phyloP scores from a whole-genome alignment of 2,329 filamentous ascomycete genomes.

The Fonsecaea monophora region DNA sequence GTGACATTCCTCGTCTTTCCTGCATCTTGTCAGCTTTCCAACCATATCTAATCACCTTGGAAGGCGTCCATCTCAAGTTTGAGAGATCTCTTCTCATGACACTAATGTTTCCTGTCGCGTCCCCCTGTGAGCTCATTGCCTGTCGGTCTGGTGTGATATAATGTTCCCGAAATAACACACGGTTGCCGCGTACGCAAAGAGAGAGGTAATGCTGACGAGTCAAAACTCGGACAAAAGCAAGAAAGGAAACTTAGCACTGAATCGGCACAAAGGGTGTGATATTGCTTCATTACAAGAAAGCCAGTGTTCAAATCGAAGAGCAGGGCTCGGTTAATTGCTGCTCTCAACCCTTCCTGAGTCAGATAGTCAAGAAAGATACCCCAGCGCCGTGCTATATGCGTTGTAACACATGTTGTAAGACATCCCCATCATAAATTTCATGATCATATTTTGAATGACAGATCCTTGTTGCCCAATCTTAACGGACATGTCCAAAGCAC shows the following conservation, averaged over 20 bases:
- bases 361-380: neutral
- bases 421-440: slow-evolving; percentile 10
- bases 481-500: neutral
- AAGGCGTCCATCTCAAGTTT: neutral
- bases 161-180: neutral
- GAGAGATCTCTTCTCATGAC: neutral
- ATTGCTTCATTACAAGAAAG: neutral
- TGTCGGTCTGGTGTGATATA: neutral
- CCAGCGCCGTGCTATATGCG: slow-evolving; percentile 23
- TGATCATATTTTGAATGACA: slow-evolving; percentile 3
- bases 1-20: neutral
- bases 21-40: neutral
- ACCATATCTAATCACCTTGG: neutral
- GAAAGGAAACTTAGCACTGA: neutral
- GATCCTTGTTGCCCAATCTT: neutral
- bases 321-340: neutral
- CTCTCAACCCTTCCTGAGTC: neutral
- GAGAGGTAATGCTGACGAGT: neutral
- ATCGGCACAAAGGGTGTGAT: neutral
- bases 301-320: neutral
- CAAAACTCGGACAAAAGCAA: neutral
- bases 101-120: neutral
- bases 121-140: neutral
- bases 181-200: neutral
- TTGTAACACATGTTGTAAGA: neutral